Conservation (phyloP, 2,329 filamentous ascomycete genomes). For the Talaromyces albobiverticillius region DNA sequence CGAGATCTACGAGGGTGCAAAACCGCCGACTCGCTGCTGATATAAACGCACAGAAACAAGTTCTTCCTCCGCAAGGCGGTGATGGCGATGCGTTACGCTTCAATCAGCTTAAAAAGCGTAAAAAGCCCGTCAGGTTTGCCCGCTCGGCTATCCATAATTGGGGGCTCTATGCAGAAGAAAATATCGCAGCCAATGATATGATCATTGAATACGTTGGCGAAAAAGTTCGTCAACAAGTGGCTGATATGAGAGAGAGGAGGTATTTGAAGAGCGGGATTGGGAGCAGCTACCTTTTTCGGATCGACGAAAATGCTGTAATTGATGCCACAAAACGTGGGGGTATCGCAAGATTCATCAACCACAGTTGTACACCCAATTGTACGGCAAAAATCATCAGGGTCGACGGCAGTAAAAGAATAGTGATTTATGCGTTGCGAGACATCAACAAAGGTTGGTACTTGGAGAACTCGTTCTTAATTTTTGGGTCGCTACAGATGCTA, state of each 20-base stretch:
- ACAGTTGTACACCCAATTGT: conserved; percentile 97
- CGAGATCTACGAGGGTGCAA: conserved; percentile 89
- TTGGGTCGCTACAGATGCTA: conserved; percentile 14
- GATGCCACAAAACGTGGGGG: conserved; percentile 98
- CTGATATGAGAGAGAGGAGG: conserved; percentile 87
- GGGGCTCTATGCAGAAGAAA: conserved; percentile 96
- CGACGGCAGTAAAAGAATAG: conserved; percentile 95
- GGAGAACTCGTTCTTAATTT: conserved; percentile 5
- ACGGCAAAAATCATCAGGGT: conserved; percentile 99
- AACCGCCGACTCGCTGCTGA: conserved; percentile 93
- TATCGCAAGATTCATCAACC: conserved; percentile 96
- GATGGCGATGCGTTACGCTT: conserved; percentile 93
- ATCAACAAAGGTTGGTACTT: conserved; percentile 83
- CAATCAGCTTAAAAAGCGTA: conserved; percentile 98
- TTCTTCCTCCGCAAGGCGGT: conserved; percentile 62
- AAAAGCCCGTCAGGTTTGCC: conserved; percentile 98
- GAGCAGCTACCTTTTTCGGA: conserved; percentile 95
- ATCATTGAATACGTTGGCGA: conserved; percentile 99
- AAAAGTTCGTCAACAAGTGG: conserved; percentile 93
- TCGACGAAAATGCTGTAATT: conserved; percentile 95
- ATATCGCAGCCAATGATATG: conserved; percentile 96
- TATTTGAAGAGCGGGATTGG: conserved; percentile 97
- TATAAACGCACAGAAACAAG: conserved; percentile 89
- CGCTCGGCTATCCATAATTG: conserved; percentile 98
- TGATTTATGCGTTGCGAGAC: conserved; percentile 95